These are phyloP conservation scores for Diplodia scrobiculata DNA, from an alignment of 2,329 filamentous ascomycete species.

Conservation along the genomic window DNA sequence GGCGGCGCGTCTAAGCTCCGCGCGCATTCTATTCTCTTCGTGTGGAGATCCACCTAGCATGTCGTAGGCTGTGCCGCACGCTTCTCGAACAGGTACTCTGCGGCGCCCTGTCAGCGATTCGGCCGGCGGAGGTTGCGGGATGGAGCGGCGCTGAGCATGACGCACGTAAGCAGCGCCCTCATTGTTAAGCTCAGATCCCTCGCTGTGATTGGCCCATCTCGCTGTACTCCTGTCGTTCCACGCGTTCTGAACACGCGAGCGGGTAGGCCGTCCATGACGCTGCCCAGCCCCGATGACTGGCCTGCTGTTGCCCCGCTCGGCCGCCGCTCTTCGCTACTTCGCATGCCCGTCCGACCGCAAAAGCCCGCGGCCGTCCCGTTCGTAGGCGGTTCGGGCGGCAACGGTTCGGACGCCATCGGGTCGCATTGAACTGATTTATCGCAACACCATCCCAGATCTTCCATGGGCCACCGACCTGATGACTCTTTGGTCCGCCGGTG, in stretches of 20 bases:
- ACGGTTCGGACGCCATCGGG: not conserved
- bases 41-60: not conserved
- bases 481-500: not conserved
- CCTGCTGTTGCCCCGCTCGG: not conserved
- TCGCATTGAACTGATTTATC: not conserved
- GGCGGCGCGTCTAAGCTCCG: slow-evolving; percentile 5
- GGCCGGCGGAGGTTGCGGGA: slow-evolving; percentile 19
- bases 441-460: slow-evolving; percentile 3
- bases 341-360: not conserved
- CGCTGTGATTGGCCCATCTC: not conserved
- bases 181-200: not conserved
- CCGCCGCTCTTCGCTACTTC: slow-evolving; percentile 9
- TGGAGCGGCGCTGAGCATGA: not conserved
- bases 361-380: not conserved
- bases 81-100: slow-evolving; percentile 4
- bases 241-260: not conserved
- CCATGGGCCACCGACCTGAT: not conserved
- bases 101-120: slow-evolving; percentile 4
- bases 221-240: too few species aligned
- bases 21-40: not conserved
- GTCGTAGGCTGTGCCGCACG: not conserved
- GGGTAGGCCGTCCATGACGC: not conserved
- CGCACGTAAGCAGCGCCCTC: slow-evolving; percentile 8
- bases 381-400: not conserved
- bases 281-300: not conserved